Evolutionary conservation across 208 protist genomes (phyloP), one percentile per base, ranked within the genome.

Genomic region (Leishmania martiniquensis): DNA sequence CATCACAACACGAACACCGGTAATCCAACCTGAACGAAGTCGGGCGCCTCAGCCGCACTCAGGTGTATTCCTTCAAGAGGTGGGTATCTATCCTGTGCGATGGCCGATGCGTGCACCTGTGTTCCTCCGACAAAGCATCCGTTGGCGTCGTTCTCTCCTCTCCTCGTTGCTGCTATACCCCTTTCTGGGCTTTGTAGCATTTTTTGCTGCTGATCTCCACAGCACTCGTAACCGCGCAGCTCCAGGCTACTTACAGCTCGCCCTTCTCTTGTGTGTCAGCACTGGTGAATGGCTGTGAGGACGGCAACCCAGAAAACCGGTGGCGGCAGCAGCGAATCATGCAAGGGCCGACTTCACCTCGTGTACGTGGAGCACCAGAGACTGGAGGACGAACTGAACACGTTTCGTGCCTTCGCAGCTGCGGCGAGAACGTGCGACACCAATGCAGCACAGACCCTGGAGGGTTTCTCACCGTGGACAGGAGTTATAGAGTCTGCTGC

Each of bases 401-500:
- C 72, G 9, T 10, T 85, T 22, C 72, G 34, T 51, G 74, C 78
- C n/a, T 80, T 77, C 59, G 20, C 68, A 15, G 39, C 42, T 7
- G 77, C 77, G 29, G 82, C 76, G 25, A 57, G 59, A 39, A 75
- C 74, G 45, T 68, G 77, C 68, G 22, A 73, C 47, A 15, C 12
- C 0, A 84, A 13, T 32, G 49, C 51, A 12, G 34, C 29, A 13
- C 71, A 32, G 32, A 51, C 32, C 7, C 32, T 45, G 12, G 74
- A 72, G 10, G 80, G 74, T 25, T 87, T 89, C 63, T 85, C 90
- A 60, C 80, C 87, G 45, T 90, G 84, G 83, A 32, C 59, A n/a
- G 80, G 81, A n/a, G 59, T 96, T 1, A 45, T 71, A 32, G 39
- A 72, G 17, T 72, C 80, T 22, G 68, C 84, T 12, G 72, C 66